Evolutionary conservation across 2,329 filamentous ascomycete species (phyloP), one percentile per base, ranked within the genome.

Genomic region (Onygenales sp.): DNA sequence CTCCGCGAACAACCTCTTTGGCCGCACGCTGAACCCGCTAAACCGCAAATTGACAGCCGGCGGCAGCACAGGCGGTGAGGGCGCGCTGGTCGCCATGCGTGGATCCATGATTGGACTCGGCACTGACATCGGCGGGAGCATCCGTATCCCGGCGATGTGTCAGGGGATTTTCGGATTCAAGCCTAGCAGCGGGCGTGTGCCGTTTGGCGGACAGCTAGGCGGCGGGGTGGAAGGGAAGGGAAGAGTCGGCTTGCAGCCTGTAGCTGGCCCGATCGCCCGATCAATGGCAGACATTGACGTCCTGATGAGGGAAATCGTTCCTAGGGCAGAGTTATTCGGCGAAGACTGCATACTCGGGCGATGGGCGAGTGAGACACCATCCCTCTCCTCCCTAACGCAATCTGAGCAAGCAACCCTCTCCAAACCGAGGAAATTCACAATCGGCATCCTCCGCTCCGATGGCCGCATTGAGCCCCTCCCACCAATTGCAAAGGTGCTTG

Each of bases 21-120:
- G 83, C 1, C 75, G 79, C 36, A 81, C 80, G 0, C 67, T 85
- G 2, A 87, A 86, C 61, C 84, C 85, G 0, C 71, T 77, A 53
- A 86, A 85, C 55, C 74, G 79, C 1, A 69, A 74, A 17, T 71
- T 84, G 34, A 82, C 79, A 0, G 75, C 81, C 0, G 85, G 85
- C 4, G 85, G 86, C 2, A 81, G 77, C 8, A 82, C 79, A 0
- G 85, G 85, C 9, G 85, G 85, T 10, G 83, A 86, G 63, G 82
- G 76, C 0, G 80, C 78, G 0, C 65, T 85, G 8, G 60, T 85
- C 17, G 78, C 77, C 4, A 75, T 85, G 70, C 72, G 75, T 32
- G 82, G 82, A 0, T 77, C 72, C 34, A 71, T 81, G 51, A 61
- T 86, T 1, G 84, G 84, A 1, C 73, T 85, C 10, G 82, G 81